A percentile compares a stretch with the other conserved stretches of the same genome.
Conservation (phyloP, 805 yeast genomes). For the Candida maris region DNA sequence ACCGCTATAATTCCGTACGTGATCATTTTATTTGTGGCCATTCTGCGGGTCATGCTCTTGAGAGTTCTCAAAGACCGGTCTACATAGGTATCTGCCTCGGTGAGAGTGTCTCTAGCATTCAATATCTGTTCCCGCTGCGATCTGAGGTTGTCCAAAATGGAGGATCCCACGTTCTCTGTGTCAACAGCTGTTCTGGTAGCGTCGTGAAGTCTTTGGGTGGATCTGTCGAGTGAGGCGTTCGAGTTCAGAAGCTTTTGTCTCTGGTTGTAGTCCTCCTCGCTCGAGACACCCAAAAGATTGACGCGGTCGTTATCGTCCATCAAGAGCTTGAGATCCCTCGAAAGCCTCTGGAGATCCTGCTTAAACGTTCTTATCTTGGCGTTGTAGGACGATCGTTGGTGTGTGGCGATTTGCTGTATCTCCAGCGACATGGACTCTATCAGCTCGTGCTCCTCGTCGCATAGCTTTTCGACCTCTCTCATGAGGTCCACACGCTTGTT, state of each 20-base stretch:
- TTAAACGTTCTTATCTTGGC: slow-evolving; percentile 72
- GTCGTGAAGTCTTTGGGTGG: slow-evolving; percentile 79
- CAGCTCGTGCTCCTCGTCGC: slow-evolving; percentile 79
- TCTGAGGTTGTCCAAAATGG: slow-evolving; percentile 80
- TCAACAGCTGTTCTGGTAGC: slow-evolving; percentile 89
- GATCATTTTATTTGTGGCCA: slow-evolving; percentile 86
- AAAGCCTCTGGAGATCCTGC: slow-evolving; percentile 53
- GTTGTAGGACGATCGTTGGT: slow-evolving; percentile 64
- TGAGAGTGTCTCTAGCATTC: slow-evolving; percentile 79
- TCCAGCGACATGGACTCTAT: slow-evolving; percentile 87
- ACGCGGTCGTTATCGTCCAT: slow-evolving; percentile 71
- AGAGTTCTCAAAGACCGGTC: slow-evolving; percentile 85
- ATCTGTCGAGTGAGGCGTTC: slow-evolving; percentile 75
- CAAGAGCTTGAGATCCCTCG: slow-evolving; percentile 49
- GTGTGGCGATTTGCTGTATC: slow-evolving; percentile 78
- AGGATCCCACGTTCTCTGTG: slow-evolving; percentile 88
- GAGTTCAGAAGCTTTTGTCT: slow-evolving; percentile 76
- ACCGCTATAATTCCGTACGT: slow-evolving; percentile 91
- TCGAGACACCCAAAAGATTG: slow-evolving; percentile 62
- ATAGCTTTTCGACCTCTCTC: slow-evolving; percentile 57
- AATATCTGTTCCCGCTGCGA: slow-evolving; percentile 91
- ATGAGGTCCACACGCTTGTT: slow-evolving; percentile 52
- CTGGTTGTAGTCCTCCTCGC: slow-evolving; percentile 52
- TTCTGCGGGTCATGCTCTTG: slow-evolving; percentile 85
- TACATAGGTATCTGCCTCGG: slow-evolving; percentile 89